Percentiles rank a stretch among this genome's conserved stretches.
Evolutionary conservation across 164 flowering plant genomes (phyloP).

Genomic region (Malania oleifera): DNA sequence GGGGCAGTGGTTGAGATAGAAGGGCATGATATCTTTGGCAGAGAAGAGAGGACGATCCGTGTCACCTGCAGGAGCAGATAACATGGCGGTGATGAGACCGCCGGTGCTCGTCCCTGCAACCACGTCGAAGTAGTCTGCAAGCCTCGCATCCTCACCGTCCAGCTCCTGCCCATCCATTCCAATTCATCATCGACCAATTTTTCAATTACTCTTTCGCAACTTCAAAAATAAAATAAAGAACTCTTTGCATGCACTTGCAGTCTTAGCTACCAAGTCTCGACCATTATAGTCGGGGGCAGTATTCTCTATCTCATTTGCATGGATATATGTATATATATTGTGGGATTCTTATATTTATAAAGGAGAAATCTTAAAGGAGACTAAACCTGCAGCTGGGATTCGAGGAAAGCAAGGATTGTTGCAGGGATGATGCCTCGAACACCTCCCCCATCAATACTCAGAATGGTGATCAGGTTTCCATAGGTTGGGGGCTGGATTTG

Average conservation of each 20-base stretch:
- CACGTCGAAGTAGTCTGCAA: conserved; percentile 10
- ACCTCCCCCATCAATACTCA: conserved; percentile 43
- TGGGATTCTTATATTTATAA: too few species aligned
- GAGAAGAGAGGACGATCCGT: not conserved
- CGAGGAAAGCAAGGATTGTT: conserved; percentile 28
- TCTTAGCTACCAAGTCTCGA: too few species aligned
- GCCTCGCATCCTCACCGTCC: not conserved
- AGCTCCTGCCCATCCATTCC: too few species aligned
- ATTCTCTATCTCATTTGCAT: too few species aligned
- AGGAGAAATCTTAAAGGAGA: too few species aligned
- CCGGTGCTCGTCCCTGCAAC: conserved; percentile 9
- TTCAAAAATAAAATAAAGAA: too few species aligned
- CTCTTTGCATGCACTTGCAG: too few species aligned
- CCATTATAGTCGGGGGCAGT: too few species aligned
- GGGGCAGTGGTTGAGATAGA: not conserved
- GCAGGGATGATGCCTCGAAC: conserved; percentile 34
- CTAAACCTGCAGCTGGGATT: conserved; percentile 29
- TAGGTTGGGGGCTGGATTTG: conserved; percentile 24
- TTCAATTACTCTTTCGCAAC: too few species aligned
- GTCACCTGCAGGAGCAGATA: not conserved
- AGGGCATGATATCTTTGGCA: not conserved
- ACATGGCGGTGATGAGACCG: conserved; percentile 3
- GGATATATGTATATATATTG: too few species aligned
- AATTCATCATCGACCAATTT: too few species aligned
- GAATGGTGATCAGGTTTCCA: conserved; percentile 30